Evolutionary conservation across 169 alveolate species (phyloP), one percentile per base, ranked within the genome.

Genomic region (Eimeria brunetti): DNA sequence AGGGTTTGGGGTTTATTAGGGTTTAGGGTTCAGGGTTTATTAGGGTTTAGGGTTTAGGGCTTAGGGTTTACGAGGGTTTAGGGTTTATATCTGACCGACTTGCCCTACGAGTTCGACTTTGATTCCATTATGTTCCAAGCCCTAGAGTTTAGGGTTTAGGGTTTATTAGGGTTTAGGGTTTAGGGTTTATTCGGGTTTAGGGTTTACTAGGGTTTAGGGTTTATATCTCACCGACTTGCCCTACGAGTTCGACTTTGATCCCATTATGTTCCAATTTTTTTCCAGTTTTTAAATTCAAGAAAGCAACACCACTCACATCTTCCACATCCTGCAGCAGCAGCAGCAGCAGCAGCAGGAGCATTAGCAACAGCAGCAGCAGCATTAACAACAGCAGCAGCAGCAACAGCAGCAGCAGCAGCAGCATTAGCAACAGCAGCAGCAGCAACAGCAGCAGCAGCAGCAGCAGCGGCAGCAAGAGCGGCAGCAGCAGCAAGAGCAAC

Each of bases 181-280:
- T 38, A 80, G 73, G 33, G 38, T n/a, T 62, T 62, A n/a, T n/a
- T n/a, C n/a, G n/a, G n/a, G n/a, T n/a, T n/a, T n/a, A n/a, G n/a
- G n/a, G n/a, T n/a, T n/a, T n/a, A n/a, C n/a, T n/a, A n/a, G 73
- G 73, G 73, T 62, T 62, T 62, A n/a, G 73, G 73, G 73, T 62
- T 73, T 83, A 41, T 8, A 49, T 46, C 96, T 51, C 62, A 98
- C 99, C 99, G 51, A 99, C 98, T 97, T 98, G 99, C 24, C 99
- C 99, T 56, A 99, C 97, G 53, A 99, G 97, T 96, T 99, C 99
- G 73, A 99, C 99, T 96, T 98, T 98, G 44, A 99, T 98, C 69
- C 99, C 99, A 95, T 98, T 98, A 96, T 99, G 99, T 78, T 99
- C 99, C 88, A 99, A 95, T 89, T 98, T 98, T 94, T 99, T 98